Percentiles rank a stretch among this genome's conserved stretches.
These are phyloP conservation scores for Isabelozyma pseudorhagii DNA, from an alignment of 805 yeast genomes.

Conservation along the genomic window DNA sequence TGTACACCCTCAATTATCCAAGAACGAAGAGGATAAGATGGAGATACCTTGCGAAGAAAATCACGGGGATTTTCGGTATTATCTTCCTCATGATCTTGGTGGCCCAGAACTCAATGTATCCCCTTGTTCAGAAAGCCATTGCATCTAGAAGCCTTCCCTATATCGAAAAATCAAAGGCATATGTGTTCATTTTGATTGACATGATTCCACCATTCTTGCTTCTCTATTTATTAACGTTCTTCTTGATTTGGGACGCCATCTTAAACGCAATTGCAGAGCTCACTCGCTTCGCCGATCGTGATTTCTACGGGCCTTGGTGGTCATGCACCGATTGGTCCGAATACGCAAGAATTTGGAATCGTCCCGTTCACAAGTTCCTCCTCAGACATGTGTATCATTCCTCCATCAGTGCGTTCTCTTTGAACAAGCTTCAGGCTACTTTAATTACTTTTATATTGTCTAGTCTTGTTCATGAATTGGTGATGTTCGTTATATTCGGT, in stretches of 20 bases:
- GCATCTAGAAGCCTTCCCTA: slow-evolving; percentile 51
- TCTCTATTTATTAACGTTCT: slow-evolving; percentile 75
- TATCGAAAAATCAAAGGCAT: slow-evolving; percentile 39
- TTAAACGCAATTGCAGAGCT: slow-evolving; percentile 87
- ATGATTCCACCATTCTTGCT: slow-evolving; percentile 76
- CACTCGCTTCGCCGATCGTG: slow-evolving; percentile 82
- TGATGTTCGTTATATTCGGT: slow-evolving; percentile 85
- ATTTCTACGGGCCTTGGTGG: slow-evolving; percentile 98
- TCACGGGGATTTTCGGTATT: slow-evolving; percentile 82
- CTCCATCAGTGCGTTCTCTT: slow-evolving; percentile 69
- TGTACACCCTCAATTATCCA: slow-evolving; percentile 80
- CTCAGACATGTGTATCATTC: slow-evolving; percentile 93
- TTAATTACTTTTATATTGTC: slow-evolving; percentile 76
- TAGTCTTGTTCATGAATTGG: slow-evolving; percentile 82
- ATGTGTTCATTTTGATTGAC: slow-evolving; percentile 63
- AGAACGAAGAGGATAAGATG: slow-evolving; percentile 68
- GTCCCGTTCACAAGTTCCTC: slow-evolving; percentile 86
- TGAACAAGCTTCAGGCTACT: slow-evolving; percentile 68
- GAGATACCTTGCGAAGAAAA: slow-evolving; percentile 64
- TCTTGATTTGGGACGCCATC: slow-evolving; percentile 93
- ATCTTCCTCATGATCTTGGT: slow-evolving; percentile 77
- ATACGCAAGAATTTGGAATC: slow-evolving; percentile 91
- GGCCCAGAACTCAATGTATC: slow-evolving; percentile 74
- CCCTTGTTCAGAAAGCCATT: slow-evolving; percentile 61
- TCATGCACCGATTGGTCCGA: slow-evolving; percentile 91